These are phyloP conservation scores for Chrysoporthe deuterocubensis DNA, from an alignment of 2,329 filamentous ascomycete genomes.

Conservation along the genomic window DNA sequence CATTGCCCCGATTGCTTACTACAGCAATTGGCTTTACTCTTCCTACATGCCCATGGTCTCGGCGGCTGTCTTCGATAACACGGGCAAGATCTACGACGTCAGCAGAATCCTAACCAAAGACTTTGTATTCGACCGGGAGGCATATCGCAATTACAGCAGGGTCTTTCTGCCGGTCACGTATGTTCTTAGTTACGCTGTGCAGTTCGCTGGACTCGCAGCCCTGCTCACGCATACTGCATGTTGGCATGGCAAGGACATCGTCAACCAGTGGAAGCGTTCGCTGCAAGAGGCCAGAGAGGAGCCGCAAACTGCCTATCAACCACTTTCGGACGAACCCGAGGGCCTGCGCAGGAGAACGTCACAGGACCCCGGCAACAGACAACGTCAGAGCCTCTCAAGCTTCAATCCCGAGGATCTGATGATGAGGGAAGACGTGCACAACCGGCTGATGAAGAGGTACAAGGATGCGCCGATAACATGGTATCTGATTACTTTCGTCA, in stretches of 20 bases:
- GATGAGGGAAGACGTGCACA: slow-evolving; percentile 79
- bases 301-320: slow-evolving; percentile 56
- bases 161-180: slow-evolving; percentile 89
- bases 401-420: slow-evolving; percentile 59
- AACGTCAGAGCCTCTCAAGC: slow-evolving; percentile 16
- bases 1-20: slow-evolving; percentile 78
- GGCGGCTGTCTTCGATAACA: slow-evolving; percentile 84
- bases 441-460: slow-evolving; percentile 81
- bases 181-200: slow-evolving; percentile 82
- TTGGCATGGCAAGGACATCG: slow-evolving; percentile 85
- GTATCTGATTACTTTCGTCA: slow-evolving; percentile 77
- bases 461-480: slow-evolving; percentile 80
- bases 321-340: slow-evolving; percentile 37
- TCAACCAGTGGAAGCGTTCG: slow-evolving; percentile 74
- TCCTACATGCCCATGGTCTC: slow-evolving; percentile 88
- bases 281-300: slow-evolving; percentile 64
- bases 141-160: slow-evolving; percentile 80
- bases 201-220: slow-evolving; percentile 81
- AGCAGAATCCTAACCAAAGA: slow-evolving; percentile 77
- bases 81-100: slow-evolving; percentile 78
- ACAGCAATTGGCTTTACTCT: slow-evolving; percentile 77
- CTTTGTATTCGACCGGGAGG: slow-evolving; percentile 76
- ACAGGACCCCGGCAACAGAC: slow-evolving; percentile 3
- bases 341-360: slow-evolving; percentile 24
- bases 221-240: slow-evolving; percentile 80